Base-by-base conservation (phyloP, 805 yeast species). In the Clavispora asparagi region DNA sequence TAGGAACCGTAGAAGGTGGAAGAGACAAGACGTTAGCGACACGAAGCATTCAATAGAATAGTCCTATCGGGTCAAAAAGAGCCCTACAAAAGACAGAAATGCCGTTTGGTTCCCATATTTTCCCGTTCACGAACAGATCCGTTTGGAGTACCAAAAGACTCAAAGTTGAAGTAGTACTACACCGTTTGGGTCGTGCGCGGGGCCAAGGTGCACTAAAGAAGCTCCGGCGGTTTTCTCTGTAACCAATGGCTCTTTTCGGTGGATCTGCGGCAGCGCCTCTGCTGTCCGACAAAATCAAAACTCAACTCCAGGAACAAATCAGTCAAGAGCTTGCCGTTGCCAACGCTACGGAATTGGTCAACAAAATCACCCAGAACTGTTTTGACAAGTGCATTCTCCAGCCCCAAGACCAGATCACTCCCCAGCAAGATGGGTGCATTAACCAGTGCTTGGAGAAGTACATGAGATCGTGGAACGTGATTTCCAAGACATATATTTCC, bases 401-500 rank as follows among this genome's bases (percentile, higher is more conserved):
- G 38, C 96, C 96, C 14, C 79, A 81, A 35, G 57, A 75, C 17
- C 53, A 69, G 12, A 60, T 81, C 46, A 64, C 70, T 42, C 54
- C 71, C 1, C 74, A 69, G 7, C 89, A 90, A 58, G 79, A 79
- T 46, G 67, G 65, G 27, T 90, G 97, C 68, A 76, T 87, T 41
- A 79, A 76, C 48, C 85, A 83, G 63, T 91, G 98, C 63, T 76
- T 86, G 56, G 83, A 85, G 53, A 91, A 88, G 68, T 91, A 87
- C 66, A 84, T 90, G 92, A 79, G 85, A 64, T 82, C 95, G 30
- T 91, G 97, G 97, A 89, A 90, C 58, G 73, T 83, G 45, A 75
- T 91, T 38, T 87, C 96, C 11, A 83, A 81, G 62, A 73, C 87
- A 10, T 90, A 89, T 65, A 79, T 89, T 43, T 62, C 79, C 27